A percentile compares a stretch with the other conserved stretches of the same genome.
Conservation (phyloP, 495 filamentous ascomycete genomes). For the Bathelium albidoporum region DNA sequence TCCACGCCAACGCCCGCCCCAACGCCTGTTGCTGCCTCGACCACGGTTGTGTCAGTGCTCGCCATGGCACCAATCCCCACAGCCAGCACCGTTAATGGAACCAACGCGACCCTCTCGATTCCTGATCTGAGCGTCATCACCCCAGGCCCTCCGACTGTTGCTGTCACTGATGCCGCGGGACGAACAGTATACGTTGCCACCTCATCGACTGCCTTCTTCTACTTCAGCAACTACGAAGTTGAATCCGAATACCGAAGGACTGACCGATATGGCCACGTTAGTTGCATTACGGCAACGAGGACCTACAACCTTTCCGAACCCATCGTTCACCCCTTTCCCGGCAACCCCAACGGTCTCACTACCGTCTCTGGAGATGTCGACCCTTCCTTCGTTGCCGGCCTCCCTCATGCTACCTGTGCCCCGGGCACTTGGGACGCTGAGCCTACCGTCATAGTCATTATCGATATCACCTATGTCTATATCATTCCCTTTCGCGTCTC, state of each 20-base stretch:
- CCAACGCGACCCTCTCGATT: slow-evolving; percentile 6
- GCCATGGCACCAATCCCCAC: slow-evolving; percentile 18
- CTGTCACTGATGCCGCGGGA: slow-evolving; percentile 10
- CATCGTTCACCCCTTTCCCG: slow-evolving; percentile 10
- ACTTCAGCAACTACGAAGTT: slow-evolving; percentile 20
- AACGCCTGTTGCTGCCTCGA: slow-evolving; percentile 23
- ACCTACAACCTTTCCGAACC: slow-evolving; percentile 13
- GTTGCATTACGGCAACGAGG: slow-evolving; percentile 8
- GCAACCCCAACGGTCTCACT: slow-evolving; percentile 1
- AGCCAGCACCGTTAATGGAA: slow-evolving; percentile 9
- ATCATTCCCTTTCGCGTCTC: background rate
- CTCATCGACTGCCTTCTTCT: slow-evolving; percentile 23
- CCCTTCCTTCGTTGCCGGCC: slow-evolving; percentile 5
- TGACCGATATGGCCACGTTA: slow-evolving; percentile 4
- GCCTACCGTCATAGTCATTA: slow-evolving; percentile 18
- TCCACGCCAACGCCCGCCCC: too few species aligned
- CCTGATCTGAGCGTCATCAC: slow-evolving; percentile 10
- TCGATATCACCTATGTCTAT: slow-evolving; percentile 5
- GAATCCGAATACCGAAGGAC: slow-evolving; percentile 6
- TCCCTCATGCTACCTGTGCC: slow-evolving; percentile 4
- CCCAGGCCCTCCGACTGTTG: slow-evolving; percentile 13
- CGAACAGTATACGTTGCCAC: slow-evolving; percentile 7
- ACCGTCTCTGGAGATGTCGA: slow-evolving; percentile 17
- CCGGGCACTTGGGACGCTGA: slow-evolving; percentile 16
- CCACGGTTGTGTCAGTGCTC: slow-evolving; percentile 19